Base-by-base conservation (phyloP, 805 yeast species). In the Metschnikowia peoriensis region DNA sequence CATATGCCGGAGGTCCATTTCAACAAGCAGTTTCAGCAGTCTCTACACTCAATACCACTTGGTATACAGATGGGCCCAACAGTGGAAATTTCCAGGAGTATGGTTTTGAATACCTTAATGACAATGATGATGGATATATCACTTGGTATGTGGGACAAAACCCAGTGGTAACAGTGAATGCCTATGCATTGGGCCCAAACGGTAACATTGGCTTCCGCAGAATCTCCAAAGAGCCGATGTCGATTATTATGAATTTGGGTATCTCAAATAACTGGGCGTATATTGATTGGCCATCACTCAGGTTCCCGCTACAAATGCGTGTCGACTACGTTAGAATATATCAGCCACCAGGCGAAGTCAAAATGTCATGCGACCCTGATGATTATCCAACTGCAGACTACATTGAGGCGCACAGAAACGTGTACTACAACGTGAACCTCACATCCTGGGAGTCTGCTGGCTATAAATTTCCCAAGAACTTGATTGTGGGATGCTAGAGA, bases 11-110 rank as follows among this genome's bases (percentile, higher is more conserved):
- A 54, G 97, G 97, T 45, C 97, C 97, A 1, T 83, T 78, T 71
- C 98, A 93, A 73, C 93, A 93, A 71, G 97, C 97, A 46, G 79
- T 93, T 16, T 89, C 97, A 5, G 96, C 85, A 0, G 81, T 83
- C 7, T 80, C 97, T 0, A 85, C 89, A 1, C 75, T 93, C 60
- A 92, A 91, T 68, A 76, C 82, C 2, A 74, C 83, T 0, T 93
- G 98, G 97, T 92, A 88, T 68, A 85, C 89, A 64, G 68, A 64
- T 53, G 89, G 89, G 44, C 79, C 73, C 15, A 77, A 75, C 50
- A 64, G 57, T 6, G 77, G 70, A 47, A 66, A 75, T 51, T 93
- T 70, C 76, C 98, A 93, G 68, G 79, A 75, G 42, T 90, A 81
- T 63, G 94, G 88, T 0, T 82, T 80, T 56, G 97, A 93, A 72